Base-by-base conservation (phyloP, 768 basidiomycete genomes). In the Phylloporus sp. region DNA sequence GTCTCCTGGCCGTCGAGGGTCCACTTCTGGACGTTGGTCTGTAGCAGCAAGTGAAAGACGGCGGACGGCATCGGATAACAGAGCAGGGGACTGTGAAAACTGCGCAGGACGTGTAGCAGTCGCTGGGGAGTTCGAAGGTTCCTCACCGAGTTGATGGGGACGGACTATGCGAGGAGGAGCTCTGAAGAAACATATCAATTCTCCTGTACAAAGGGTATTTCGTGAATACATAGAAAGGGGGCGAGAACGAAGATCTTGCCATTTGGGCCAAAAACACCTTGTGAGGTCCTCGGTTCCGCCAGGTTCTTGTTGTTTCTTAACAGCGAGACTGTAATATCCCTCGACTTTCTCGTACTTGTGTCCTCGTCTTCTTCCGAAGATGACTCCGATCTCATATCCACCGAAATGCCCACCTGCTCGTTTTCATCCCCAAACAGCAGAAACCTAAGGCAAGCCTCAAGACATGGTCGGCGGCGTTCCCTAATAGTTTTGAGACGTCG, bases 241-340 rank as follows among this genome's bases (percentile, higher is more conserved):
- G 28, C 29, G 16, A 31, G 49, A 23, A 23, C 23, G 4, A 35
- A 24, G 7, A 4, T 63, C 75, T 41, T 52, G 91, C 93, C 94
- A 63, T 91, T 91, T 0, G 89, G 88, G 1, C 92, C 89, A 73
- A 95, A 95, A 0, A 85, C 80, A 2, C 90, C 93, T 61, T 94
- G 92, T 2, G 89, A 91, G 0, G 88, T 91, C 54, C 89, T 73
- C 2, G 91, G 86, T 66, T 93, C 91, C 0, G 88, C 85, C 6
- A 92, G 66, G 63, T 91, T 91, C 69, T 91, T 88, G 58, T 84
- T 78, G 45, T 76, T 81, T 45, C 83, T 74, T 54, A 87, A 59
- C 2, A 86, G 58, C 0, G 81, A 74, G 31, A 81, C 75, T 0
- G 81, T 77, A 11, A 76, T 61, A 27, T 82, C 83, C 55, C 78